These are phyloP conservation scores for Lactarius evosmus DNA, from an alignment of 768 basidiomycete genomes.

Conservation along the genomic window DNA sequence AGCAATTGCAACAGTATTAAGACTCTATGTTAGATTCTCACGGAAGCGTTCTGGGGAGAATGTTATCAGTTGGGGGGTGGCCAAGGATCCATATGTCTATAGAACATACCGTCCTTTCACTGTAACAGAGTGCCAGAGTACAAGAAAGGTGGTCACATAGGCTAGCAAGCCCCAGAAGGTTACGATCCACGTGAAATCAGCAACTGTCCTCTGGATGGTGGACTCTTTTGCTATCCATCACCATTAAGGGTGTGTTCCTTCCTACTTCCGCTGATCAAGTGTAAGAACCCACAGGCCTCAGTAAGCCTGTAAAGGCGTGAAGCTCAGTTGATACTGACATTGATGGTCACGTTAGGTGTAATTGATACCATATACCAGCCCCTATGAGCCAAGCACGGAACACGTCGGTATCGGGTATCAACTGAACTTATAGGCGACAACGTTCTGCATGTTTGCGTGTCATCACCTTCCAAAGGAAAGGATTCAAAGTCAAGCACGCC, in stretches of 20 bases:
- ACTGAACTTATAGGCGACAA: conserved; percentile 42
- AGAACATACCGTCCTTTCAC: conserved; percentile 35
- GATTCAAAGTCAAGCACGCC: background rate
- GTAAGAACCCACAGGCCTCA: conserved; percentile 37
- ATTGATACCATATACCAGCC: conserved; percentile 41
- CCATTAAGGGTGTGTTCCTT: conserved; percentile 36
- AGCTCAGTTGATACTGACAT: conserved; percentile 37
- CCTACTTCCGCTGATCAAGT: background rate
- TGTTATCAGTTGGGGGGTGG: conserved; percentile 27
- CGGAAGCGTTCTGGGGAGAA: conserved; percentile 48
- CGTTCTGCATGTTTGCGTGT: conserved; percentile 29
- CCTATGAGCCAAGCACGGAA: conserved; percentile 36
- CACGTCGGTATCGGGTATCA: conserved; percentile 33
- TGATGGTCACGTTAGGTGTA: conserved; percentile 41
- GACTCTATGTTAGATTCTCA: conserved; percentile 33
- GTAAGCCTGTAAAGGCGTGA: conserved; percentile 41
- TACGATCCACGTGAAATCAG: conserved; percentile 50
- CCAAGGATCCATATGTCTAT: conserved; percentile 19
- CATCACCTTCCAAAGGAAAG: background rate
- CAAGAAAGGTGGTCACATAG: conserved; percentile 45
- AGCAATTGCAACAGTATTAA: background rate
- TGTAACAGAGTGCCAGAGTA: conserved; percentile 39
- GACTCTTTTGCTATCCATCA: conserved; percentile 47
- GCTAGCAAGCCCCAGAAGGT: conserved; percentile 42
- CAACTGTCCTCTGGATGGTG: conserved; percentile 40